Conservation (phyloP, 345 rosid genomes). For the Hypericum perforatum region DNA sequence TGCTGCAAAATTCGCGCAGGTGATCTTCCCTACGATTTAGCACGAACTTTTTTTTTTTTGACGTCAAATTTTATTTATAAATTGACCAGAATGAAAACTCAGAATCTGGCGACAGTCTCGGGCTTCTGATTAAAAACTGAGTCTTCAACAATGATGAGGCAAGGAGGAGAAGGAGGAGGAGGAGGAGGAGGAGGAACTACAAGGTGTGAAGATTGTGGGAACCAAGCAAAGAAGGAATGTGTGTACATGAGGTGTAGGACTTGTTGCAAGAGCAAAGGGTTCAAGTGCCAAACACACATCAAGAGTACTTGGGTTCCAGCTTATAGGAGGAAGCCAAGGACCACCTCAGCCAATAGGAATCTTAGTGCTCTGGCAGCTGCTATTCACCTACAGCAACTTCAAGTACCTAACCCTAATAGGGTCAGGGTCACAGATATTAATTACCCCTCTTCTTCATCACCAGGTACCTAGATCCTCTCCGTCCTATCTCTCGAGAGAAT, state of each 20-base stretch:
- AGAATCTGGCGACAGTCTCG: too few species aligned
- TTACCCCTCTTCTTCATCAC: too few species aligned
- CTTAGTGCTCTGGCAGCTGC: neutral
- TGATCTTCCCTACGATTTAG: too few species aligned
- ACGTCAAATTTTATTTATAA: too few species aligned
- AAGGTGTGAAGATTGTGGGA: constrained; percentile 67
- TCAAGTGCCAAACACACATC: constrained; percentile 51
- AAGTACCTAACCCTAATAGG: constrained; percentile 24
- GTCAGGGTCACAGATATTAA: constrained; percentile 2
- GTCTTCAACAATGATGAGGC: too few species aligned
- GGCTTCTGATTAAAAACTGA: too few species aligned
- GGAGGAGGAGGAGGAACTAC: neutral
- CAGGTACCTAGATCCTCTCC: too few species aligned
- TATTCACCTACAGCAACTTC: constrained; percentile 10
- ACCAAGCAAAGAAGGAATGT: constrained; percentile 62
- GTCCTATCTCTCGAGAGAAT: too few species aligned
- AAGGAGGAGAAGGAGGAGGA: too few species aligned
- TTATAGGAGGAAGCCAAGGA: constrained; percentile 25
- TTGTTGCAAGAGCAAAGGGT: constrained; percentile 49
- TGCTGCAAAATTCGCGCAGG: too few species aligned
- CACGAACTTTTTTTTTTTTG: too few species aligned
- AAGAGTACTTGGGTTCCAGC: constrained; percentile 73
- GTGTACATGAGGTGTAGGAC: constrained; percentile 44
- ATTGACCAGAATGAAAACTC: too few species aligned
- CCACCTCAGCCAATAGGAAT: neutral